Conservation (phyloP, 495 filamentous ascomycete genomes). For the Trichodelitschia bisporula region DNA sequence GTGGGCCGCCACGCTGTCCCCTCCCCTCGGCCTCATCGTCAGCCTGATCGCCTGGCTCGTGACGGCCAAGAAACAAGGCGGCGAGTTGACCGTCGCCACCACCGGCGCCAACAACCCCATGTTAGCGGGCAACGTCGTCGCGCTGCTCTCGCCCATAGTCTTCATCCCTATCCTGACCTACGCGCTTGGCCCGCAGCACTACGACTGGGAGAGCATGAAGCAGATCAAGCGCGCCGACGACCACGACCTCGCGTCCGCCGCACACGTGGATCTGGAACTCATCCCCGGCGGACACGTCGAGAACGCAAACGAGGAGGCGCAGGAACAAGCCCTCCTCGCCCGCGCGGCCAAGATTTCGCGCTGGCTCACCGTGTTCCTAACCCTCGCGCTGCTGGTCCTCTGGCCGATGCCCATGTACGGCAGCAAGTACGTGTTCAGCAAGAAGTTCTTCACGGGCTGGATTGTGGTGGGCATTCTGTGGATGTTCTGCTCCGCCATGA, state of each 20-base stretch:
- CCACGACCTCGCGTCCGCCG: slow-evolving; percentile 24
- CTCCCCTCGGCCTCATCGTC: slow-evolving; percentile 50
- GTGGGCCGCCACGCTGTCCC: slow-evolving; percentile 49
- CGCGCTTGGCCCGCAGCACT: slow-evolving; percentile 42
- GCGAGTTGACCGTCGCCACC: slow-evolving; percentile 43
- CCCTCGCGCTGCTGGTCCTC: slow-evolving; percentile 51
- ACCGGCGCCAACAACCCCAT: slow-evolving; percentile 73
- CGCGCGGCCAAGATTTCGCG: slow-evolving; percentile 60
- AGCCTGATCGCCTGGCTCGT: slow-evolving; percentile 79
- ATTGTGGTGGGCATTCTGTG: slow-evolving; percentile 65
- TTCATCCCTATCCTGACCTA: slow-evolving; percentile 56
- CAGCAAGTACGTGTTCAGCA: slow-evolving; percentile 63
- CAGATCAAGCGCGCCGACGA: slow-evolving; percentile 68
- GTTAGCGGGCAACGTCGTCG: slow-evolving; percentile 67
- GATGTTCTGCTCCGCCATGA: slow-evolving; percentile 46
- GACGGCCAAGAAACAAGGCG: slow-evolving; percentile 56
- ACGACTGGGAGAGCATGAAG: slow-evolving; percentile 47
- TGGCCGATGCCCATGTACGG: slow-evolving; percentile 97
- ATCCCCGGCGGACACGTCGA: slow-evolving; percentile 27
- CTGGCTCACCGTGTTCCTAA: slow-evolving; percentile 48
- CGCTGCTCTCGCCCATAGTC: slow-evolving; percentile 54
- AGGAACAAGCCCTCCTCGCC: slow-evolving; percentile 29
- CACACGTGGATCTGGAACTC: slow-evolving; percentile 46
- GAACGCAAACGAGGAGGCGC: slow-evolving; percentile 20
- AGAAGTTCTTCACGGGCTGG: slow-evolving; percentile 86